These are phyloP conservation scores for Pichia sp. DNA, from an alignment of 1,139 yeast genomes.

Conservation along the genomic window DNA sequence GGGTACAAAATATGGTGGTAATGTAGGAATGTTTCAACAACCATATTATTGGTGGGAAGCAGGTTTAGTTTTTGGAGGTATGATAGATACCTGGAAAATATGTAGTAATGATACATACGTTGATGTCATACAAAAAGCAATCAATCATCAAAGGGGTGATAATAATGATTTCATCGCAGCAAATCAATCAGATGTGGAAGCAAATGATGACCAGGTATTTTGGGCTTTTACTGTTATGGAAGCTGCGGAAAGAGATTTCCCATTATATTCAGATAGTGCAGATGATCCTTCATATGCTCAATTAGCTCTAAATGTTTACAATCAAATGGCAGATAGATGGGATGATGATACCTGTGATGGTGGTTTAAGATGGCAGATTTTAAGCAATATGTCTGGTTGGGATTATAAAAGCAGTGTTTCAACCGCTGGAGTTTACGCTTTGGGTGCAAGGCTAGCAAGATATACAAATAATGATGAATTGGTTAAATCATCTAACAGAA, in stretches of 20 bases:
- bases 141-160: constrained; percentile 71
- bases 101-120: constrained; percentile 69
- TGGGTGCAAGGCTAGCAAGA: constrained; percentile 83
- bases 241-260: constrained; percentile 41
- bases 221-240: constrained; percentile 7
- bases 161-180: constrained; percentile 73
- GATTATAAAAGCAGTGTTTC: constrained; percentile 86
- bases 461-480: constrained; percentile 60
- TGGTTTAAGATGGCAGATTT: constrained; percentile 95
- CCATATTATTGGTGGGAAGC: constrained; percentile 99
- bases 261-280: constrained; percentile 50
- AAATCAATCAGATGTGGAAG: constrained; percentile 88
- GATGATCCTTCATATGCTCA: constrained; percentile 61
- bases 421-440: constrained; percentile 83
- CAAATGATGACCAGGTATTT: constrained; percentile 65
- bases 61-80: constrained; percentile 90
- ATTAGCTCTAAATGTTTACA: constrained; percentile 74
- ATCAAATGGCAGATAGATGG: constrained; percentile 89
- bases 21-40: constrained; percentile 72
- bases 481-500: constrained; percentile 68
- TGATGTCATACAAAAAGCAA: constrained; percentile 51
- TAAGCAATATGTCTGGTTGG: constrained; percentile 90
- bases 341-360: constrained; percentile 69
- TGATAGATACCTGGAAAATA: constrained; percentile 70
- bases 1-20: constrained; percentile 63